A percentile compares a stretch with the other conserved stretches of the same genome.
Evolutionary conservation across 2,329 filamentous ascomycete species (phyloP).

Genomic region (Verticillium albo-atrum): DNA sequence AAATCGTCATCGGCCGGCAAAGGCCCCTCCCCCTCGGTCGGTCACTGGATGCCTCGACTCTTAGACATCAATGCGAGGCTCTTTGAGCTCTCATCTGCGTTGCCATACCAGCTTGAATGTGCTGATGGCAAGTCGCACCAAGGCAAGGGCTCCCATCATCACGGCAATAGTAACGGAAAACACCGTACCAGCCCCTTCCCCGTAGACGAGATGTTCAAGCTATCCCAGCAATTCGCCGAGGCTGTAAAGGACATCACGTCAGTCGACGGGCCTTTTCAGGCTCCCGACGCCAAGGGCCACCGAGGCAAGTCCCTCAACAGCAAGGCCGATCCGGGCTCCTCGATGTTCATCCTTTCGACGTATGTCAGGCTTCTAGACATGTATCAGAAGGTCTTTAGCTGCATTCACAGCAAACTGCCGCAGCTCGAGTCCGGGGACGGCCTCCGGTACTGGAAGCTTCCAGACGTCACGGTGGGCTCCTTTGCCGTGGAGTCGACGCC

Average conservation of each 20-base stretch:
- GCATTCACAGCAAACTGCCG: constrained; percentile 27
- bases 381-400: constrained; percentile 32
- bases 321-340: constrained; percentile 27
- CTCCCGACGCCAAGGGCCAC: neutral
- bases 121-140: neutral
- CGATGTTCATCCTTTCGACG: constrained; percentile 32
- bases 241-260: constrained; percentile 21
- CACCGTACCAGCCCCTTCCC: constrained; percentile 23
- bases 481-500: constrained; percentile 34
- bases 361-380: constrained; percentile 35
- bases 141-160: neutral
- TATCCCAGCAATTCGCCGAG: constrained; percentile 31
- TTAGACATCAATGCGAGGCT: constrained; percentile 32
- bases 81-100: constrained; percentile 28
- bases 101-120: constrained; percentile 22
- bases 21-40: constrained; percentile 5
- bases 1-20: constrained; percentile 10
- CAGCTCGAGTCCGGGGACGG: constrained; percentile 18
- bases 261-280: constrained; percentile 3
- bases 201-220: constrained; percentile 34
- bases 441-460: constrained; percentile 33
- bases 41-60: constrained; percentile 34
- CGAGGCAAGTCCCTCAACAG: constrained; percentile 7
- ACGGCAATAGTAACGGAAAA: neutral
- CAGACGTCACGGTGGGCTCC: constrained; percentile 34